Evolutionary conservation across 495 filamentous ascomycete genomes (phyloP), one percentile per base, ranked within the genome.

Genomic region (Xylaria acuta): DNA sequence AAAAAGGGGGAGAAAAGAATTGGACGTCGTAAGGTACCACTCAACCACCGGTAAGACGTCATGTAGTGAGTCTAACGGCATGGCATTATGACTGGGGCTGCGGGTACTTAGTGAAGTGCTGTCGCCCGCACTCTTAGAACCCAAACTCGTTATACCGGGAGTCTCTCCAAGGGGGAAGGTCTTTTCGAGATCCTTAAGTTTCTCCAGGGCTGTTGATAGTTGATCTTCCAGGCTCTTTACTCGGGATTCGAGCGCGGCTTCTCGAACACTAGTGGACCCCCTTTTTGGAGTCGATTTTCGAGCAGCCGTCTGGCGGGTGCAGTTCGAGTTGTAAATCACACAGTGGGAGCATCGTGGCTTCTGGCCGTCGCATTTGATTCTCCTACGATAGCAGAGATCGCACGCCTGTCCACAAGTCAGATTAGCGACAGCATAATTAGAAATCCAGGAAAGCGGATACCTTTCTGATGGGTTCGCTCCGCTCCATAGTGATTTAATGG

Each of bases 321-420:
- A 74, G 16, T 74, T 68, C 9, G 72, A 30, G 20, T 66, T 38
- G 40, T 74, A 74, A 36, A 67, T 51, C 4, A 43, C 51, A 56
- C 72, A 74, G 38, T 70, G 67, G 9, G 72, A 74, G 38, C 72
- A 74, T 6, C 49, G 72, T 27, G 72, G 72, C 63, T 53, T 65
- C 34, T 53, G 47, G 25, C 67, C 36, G 32, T 74, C 72, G 62
- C 72, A 74, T 47, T 70, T 72, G 34, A 74, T 59, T 53, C 70
- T 74, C 27, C 49, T 65, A 9, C 38, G 49, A 32, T 74, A 74
- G 22, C 72, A 74, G 41, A 66, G 63, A 43, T 74, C 72, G 16
- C 72, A 74, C 8, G 72, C 63, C 72, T 74, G 8, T 66, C 8
- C 16, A 1, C 6, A 43, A 18, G 5, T 49, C 12, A 7, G 6